A percentile compares a stretch with the other conserved stretches of the same genome.
phyloP scores from a whole-genome alignment of 768 basidiomycete species.

The Leccinum longicurvipes region DNA sequence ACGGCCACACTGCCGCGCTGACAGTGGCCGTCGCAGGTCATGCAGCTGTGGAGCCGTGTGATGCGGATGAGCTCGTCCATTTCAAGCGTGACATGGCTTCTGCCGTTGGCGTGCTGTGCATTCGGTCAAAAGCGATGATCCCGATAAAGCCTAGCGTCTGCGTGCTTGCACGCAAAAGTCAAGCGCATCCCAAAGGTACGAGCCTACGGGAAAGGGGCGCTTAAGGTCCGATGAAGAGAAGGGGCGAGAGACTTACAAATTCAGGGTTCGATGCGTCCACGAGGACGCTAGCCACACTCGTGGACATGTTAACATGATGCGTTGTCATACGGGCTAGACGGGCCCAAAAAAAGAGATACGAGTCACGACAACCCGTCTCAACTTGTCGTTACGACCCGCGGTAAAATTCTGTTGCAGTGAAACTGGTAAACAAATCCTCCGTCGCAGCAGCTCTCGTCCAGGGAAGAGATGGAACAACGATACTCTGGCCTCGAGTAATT shows the following conservation, averaged over 20 bases:
- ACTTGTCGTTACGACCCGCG: not conserved
- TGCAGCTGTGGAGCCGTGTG: constrained; percentile 20
- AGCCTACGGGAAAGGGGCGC: constrained; percentile 28
- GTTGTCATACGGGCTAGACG: not conserved
- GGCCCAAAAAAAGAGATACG: not conserved
- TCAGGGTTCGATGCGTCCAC: constrained; percentile 17
- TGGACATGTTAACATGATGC: not conserved
- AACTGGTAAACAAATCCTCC: not conserved
- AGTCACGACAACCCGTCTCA: not conserved
- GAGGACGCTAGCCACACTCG: constrained; percentile 13
- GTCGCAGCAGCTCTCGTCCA: not conserved
- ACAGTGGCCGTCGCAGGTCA: constrained; percentile 5
- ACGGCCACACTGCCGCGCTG: constrained; percentile 2
- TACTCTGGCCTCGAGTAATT: not conserved
- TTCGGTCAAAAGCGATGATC: not conserved
- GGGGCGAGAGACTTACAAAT: constrained; percentile 18
- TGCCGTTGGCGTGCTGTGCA: constrained; percentile 24
- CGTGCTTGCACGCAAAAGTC: constrained; percentile 2
- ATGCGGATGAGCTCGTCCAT: constrained; percentile 12
- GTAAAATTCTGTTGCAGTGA: not conserved
- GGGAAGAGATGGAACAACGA: not conserved
- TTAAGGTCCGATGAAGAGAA: constrained; percentile 29
- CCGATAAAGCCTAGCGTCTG: constrained; percentile 9
- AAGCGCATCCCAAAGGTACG: constrained; percentile 3
- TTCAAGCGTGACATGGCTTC: constrained; percentile 8